A percentile compares a stretch with the other conserved stretches of the same genome.
phyloP scores from a whole-genome alignment of 805 yeast species.

The Cyberlindnera mrakii region DNA sequence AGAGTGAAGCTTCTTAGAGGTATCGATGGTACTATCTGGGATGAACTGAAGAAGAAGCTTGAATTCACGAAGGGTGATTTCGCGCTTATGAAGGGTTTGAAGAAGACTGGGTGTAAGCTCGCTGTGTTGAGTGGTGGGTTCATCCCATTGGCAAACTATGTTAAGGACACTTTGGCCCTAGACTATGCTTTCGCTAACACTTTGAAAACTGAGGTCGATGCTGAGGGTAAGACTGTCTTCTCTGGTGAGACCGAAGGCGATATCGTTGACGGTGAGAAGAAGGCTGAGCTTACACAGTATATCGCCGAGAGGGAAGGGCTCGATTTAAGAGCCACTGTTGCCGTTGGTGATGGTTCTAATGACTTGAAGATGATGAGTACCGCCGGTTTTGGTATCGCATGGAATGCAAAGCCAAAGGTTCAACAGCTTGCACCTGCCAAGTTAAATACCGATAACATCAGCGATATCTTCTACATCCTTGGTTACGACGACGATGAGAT shows the following conservation, averaged over 20 bases:
- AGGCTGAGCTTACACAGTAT: constrained; percentile 64
- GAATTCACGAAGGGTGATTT: constrained; percentile 79
- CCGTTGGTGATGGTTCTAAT: constrained; percentile 97
- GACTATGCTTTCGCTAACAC: constrained; percentile 89
- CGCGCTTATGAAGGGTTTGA: constrained; percentile 61
- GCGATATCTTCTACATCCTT: constrained; percentile 73
- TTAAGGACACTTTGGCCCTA: constrained; percentile 59
- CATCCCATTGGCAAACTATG: constrained; percentile 75
- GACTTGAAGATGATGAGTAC: constrained; percentile 87
- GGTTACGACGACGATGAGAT: constrained; percentile 64
- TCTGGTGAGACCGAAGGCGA: constrained; percentile 77
- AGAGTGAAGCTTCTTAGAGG: constrained; percentile 83
- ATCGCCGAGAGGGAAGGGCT: constrained; percentile 52
- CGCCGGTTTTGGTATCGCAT: constrained; percentile 94
- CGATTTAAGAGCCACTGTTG: constrained; percentile 52
- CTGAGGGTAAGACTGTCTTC: constrained; percentile 39
- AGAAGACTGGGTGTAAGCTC: constrained; percentile 53
- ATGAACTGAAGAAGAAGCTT: constrained; percentile 63
- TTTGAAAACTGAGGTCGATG: constrained; percentile 41
- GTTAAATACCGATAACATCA: constrained; percentile 66
- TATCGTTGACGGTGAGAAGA: constrained; percentile 79
- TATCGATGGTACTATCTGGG: constrained; percentile 72
- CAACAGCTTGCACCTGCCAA: constrained; percentile 78
- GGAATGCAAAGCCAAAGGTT: constrained; percentile 95
- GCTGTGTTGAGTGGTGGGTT: constrained; percentile 97